These are phyloP conservation scores for Gastrolobium villosum DNA, from an alignment of 306 rosid species.

Conservation along the genomic window DNA sequence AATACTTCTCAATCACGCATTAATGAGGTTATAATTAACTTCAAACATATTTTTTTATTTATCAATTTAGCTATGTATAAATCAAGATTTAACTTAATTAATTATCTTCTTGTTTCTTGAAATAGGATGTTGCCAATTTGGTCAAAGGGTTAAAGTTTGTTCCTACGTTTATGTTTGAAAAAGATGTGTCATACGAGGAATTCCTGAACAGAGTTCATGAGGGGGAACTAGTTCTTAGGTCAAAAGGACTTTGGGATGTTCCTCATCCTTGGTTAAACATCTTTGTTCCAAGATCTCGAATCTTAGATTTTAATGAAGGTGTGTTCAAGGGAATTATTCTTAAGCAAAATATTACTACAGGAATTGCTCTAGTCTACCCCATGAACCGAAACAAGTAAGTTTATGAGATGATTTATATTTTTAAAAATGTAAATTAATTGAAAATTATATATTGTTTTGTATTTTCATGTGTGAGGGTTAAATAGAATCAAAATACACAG, in stretches of 20 bases:
- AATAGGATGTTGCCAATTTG: conserved; percentile 52
- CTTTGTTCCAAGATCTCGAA: conserved; percentile 68
- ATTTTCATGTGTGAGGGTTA: not conserved
- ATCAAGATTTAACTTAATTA: not conserved
- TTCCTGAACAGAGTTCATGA: conserved; percentile 62
- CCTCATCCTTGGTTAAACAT: conserved; percentile 82
- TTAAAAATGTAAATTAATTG: not conserved
- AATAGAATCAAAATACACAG: conserved; percentile 37
- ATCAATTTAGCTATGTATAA: not conserved
- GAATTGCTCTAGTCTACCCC: conserved; percentile 53
- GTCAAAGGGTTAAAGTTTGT: conserved; percentile 50
- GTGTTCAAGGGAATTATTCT: conserved; percentile 65
- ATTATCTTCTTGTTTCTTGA: not conserved
- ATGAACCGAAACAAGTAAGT: conserved; percentile 65
- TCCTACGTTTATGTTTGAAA: conserved; percentile 55
- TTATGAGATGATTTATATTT: not conserved
- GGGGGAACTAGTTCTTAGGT: conserved; percentile 50
- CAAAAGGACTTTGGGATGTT: conserved; percentile 63
- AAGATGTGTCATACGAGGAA: conserved; percentile 59
- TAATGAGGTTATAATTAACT: conserved; percentile 52
- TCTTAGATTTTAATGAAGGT: conserved; percentile 60
- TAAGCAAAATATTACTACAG: conserved; percentile 48
- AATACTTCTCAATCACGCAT: conserved; percentile 22
- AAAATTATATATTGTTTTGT: no score
- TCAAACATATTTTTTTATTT: not conserved